phyloP scores from a whole-genome alignment of 2,329 filamentous ascomycete genomes.

The Tolypocladium guangdongense region DNA sequence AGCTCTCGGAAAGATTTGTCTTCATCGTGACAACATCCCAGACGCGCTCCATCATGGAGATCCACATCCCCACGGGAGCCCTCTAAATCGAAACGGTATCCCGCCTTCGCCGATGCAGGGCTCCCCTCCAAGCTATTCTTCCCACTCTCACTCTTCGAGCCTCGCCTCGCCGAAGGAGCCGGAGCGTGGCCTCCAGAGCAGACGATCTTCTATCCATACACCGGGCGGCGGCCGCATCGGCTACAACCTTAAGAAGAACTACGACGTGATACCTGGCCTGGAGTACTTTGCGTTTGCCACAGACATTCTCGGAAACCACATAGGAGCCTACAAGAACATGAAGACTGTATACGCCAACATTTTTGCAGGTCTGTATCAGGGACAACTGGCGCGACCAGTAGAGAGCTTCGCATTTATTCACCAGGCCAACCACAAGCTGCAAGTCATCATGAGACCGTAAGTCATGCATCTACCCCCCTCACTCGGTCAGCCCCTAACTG shows the following conservation, averaged over 20 bases:
- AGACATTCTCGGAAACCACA: constrained; percentile 74
- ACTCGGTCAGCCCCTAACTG: not conserved
- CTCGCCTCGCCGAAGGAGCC: constrained; percentile 41
- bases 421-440: constrained; percentile 44
- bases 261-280: constrained; percentile 79
- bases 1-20: constrained; percentile 76
- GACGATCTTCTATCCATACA: constrained; percentile 42
- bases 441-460: constrained; percentile 67
- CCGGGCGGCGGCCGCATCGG: constrained; percentile 14
- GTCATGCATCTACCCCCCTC: constrained; percentile 17
- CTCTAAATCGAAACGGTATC: constrained; percentile 35
- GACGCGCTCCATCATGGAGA: constrained; percentile 39
- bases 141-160: constrained; percentile 37
- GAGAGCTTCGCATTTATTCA: constrained; percentile 64
- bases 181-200: constrained; percentile 33
- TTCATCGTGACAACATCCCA: constrained; percentile 40
- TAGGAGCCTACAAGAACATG: constrained; percentile 68
- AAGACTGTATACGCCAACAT: constrained; percentile 78
- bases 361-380: constrained; percentile 78
- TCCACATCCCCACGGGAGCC: constrained; percentile 21
- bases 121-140: constrained; percentile 37
- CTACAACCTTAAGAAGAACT: constrained; percentile 41
- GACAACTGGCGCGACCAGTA: constrained; percentile 74
- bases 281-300: constrained; percentile 82
- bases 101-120: constrained; percentile 41